Base-by-base conservation (phyloP, 2,329 filamentous ascomycete species). In the Neofusicoccum sp. region DNA sequence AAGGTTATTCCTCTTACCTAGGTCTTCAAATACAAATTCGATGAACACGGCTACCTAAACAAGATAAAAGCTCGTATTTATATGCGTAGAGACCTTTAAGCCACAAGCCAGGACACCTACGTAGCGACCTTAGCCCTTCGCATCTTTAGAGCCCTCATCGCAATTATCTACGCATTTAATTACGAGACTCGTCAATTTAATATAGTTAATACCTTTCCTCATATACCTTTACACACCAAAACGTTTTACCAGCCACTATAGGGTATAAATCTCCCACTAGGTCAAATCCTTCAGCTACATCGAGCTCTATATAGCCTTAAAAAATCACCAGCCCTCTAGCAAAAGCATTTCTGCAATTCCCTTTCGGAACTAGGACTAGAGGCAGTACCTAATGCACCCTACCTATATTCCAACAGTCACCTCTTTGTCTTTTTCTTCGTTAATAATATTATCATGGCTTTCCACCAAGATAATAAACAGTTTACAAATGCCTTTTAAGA, bases 251-350 rank as follows among this genome's bases (percentile, higher is more conserved):
- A 63, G 1, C 59, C 59, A 12, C 70, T 66, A 29, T 60, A 71
- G 6, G 66, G 68, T 8, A 67, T 69, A 50, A 29, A 36, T 47
- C 6, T 22, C 12, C n/a, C 16, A 7, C n/a, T 4, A 6, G 9
- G 39, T 31, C 45, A n/a, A n/a, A 64, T 29, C n/a, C 64, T 69
- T 29, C 39, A 60, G 44, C 62, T 72, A 1, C 31, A 28, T 14
- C 29, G 64, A 48, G 70, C 69, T 4, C 56, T 72, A 2, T 71
- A 71, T 63, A 66, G 69, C 1, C 64, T 72, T 0, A 67, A 66
- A 39, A 59, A 67, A 16, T 64, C 65, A 9, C 68, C 65, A 12
- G 14, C 66, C 2, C 66, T 72, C 3, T 71, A 52, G 67, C 68
- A 69, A 43, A 65, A 64, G 6, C 11, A 70, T 11, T 65, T 70